A percentile compares a stretch with the other conserved stretches of the same genome.
Evolutionary conservation across 345 rosid species (phyloP).

Genomic region (Pugionium cornutum): DNA sequence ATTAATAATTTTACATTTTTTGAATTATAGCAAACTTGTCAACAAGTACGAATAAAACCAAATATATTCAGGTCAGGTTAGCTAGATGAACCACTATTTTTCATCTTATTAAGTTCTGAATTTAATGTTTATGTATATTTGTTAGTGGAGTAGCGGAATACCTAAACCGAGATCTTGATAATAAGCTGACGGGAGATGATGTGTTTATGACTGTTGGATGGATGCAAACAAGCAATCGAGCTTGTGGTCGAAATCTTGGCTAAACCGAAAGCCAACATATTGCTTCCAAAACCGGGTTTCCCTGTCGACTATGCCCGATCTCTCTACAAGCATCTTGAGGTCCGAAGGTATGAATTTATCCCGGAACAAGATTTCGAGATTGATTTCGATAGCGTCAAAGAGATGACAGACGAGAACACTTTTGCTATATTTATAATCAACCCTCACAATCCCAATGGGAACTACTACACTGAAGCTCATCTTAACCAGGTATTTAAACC

Average conservation of each 20-base stretch:
- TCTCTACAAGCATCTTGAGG: conserved; percentile 32
- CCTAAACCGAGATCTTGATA: conserved; percentile 43
- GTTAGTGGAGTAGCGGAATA: conserved; percentile 50
- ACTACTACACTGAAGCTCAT: conserved; percentile 43
- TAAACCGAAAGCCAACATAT: conserved; percentile 50
- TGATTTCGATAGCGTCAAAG: conserved; percentile 47
- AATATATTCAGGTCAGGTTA: too few species aligned
- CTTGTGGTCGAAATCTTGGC: conserved; percentile 42
- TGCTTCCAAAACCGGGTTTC: conserved; percentile 40
- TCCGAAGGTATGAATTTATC: conserved; percentile 49
- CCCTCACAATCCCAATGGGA: conserved; percentile 40
- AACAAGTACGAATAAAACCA: too few species aligned
- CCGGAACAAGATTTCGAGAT: conserved; percentile 54
- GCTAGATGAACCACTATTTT: not conserved
- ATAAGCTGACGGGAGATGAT: conserved; percentile 50
- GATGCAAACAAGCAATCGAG: conserved; percentile 58
- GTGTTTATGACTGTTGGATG: conserved; percentile 53
- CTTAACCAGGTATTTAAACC: conserved; percentile 39
- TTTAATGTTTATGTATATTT: not conserved
- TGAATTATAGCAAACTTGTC: too few species aligned
- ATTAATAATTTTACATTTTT: not conserved
- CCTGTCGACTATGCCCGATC: conserved; percentile 43
- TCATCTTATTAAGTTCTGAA: not conserved
- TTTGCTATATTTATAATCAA: conserved; percentile 54
- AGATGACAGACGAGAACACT: conserved; percentile 50